Evolutionary conservation across 2,329 filamentous ascomycete genomes (phyloP).

Genomic region (Fonsecaea multimorphosa): DNA sequence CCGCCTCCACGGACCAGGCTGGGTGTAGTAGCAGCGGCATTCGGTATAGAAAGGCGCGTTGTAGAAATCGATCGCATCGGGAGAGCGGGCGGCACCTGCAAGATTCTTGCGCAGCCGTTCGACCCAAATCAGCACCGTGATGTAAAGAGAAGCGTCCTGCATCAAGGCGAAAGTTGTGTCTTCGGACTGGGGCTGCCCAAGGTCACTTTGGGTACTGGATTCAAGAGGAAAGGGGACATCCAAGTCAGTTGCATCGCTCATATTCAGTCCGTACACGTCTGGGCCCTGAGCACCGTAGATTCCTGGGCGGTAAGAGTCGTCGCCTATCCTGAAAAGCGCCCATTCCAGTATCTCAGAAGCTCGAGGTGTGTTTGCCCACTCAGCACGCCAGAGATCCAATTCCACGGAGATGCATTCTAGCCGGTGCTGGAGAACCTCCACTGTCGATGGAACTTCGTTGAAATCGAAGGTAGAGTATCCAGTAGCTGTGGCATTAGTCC

Average conservation of each 20-base stretch:
- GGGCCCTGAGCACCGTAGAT: neutral
- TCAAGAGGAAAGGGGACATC: neutral
- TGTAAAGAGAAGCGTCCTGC: neutral
- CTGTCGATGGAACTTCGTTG: neutral
- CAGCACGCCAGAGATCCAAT: neutral
- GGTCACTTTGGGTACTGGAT: too few species aligned
- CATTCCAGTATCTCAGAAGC: neutral
- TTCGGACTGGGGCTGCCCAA: neutral
- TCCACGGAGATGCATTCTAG: neutral
- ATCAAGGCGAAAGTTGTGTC: neutral
- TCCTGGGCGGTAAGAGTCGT: neutral
- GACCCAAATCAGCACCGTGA: neutral
- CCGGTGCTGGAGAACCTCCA: neutral
- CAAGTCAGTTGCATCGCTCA: neutral
- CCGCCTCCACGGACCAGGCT: neutral
- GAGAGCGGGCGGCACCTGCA: neutral
- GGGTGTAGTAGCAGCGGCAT: neutral
- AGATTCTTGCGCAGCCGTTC: neutral
- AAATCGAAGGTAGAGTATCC: neutral
- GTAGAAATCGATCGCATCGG: neutral
- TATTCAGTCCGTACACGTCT: neutral
- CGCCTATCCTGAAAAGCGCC: neutral
- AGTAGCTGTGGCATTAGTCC: neutral
- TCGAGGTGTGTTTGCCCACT: neutral
- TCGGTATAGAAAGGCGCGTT: neutral